Conservation (phyloP, 129 eudicot species). For the Deinandra increscens region DNA sequence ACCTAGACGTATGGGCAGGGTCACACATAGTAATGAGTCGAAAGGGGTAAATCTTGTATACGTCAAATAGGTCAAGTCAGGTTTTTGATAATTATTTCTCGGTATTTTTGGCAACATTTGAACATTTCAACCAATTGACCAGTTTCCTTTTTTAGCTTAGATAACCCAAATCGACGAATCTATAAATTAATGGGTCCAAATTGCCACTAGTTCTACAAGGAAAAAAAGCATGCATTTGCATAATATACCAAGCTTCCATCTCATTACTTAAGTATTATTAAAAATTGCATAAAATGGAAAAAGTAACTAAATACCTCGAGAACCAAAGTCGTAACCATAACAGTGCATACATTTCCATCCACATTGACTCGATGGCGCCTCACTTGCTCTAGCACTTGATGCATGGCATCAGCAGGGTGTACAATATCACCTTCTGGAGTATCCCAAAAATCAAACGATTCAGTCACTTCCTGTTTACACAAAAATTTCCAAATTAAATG, state of each 20-base stretch:
- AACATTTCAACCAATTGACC: background rate
- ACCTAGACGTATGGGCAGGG: background rate
- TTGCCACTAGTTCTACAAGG: background rate
- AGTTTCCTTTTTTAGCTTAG: background rate
- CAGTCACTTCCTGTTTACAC: slow-evolving; percentile 66
- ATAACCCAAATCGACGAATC: background rate
- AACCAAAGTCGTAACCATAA: slow-evolving; percentile 87
- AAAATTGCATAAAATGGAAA: background rate
- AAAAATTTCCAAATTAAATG: background rate
- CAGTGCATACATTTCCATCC: slow-evolving; percentile 90
- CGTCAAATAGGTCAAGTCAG: background rate
- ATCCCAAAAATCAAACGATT: slow-evolving; percentile 90
- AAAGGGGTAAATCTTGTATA: too few species aligned
- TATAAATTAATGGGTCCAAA: background rate
- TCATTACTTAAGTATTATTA: background rate
- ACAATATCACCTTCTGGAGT: slow-evolving; percentile 86
- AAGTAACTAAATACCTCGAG: slow-evolving; percentile 66
- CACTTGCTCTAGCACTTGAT: slow-evolving; percentile 79
- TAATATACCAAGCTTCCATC: background rate
- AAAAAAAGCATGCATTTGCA: background rate
- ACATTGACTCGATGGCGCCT: slow-evolving; percentile 78
- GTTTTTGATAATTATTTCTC: background rate
- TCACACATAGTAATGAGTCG: background rate
- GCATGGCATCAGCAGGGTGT: slow-evolving; percentile 96
- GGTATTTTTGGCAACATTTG: background rate